Evolutionary conservation across 768 basidiomycete genomes (phyloP), one percentile per base, ranked within the genome.

Genomic region (Mycena kentingensis): DNA sequence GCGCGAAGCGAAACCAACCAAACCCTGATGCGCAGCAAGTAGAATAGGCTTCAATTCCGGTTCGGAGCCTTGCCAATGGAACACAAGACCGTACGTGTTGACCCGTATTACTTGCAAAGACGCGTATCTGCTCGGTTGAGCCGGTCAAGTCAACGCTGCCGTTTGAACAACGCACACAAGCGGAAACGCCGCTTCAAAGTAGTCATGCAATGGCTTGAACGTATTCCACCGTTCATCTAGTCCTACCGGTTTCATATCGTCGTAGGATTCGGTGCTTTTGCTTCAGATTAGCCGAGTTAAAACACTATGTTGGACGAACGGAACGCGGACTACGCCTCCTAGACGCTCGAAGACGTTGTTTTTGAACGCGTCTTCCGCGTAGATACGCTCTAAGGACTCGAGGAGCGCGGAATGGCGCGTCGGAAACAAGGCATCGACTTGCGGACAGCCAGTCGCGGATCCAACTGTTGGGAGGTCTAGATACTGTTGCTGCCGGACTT

Each of bases 11-110:
- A 39, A 5, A 28, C 49, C 22, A 22, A 24, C 22, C 11, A 4
- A 25, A 75, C 78, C 79, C 68, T 82, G 79, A 60, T 82, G 80
- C 12, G 75, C 79, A 3, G 74, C 62, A 28, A 81, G 67, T 5
- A 86, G 69, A 2, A 84, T 54, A 1, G 83, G 85, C 61, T 84
- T 83, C 45, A 80, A 64, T 3, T 66, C 59, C 3, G 68, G 39
- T 31, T 80, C 70, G n/a, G 74, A 73, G n/a, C 84, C 84, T 41
- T 76, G 68, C 82, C 83, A 85, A 24, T 76, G 73, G 60, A 79
- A 84, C 2, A 85, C 67, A 15, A 85, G 69, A 0, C 79, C 84
- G 43, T 79, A 83, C 0, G 77, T 83, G 57, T 83, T 82, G 51
- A 87, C 77, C 57, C 75, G 74, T 1, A 79, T 79, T 49, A 86